Base-by-base conservation (phyloP, 2,329 filamentous ascomycete species). In the Coccinonectria pachysandricola region DNA sequence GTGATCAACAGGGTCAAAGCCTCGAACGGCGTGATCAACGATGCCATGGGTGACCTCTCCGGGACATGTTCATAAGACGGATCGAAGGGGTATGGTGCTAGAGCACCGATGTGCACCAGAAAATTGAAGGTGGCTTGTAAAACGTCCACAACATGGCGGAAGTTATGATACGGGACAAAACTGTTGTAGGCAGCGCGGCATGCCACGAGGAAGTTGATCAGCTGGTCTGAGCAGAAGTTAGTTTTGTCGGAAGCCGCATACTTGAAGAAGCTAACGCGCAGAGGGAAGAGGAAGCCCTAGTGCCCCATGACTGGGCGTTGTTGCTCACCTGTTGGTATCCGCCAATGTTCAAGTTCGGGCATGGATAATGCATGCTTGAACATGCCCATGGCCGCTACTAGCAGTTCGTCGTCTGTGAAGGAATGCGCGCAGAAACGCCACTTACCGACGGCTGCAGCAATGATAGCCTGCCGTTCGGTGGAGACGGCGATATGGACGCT, bases 81-180 rank as follows among this genome's bases (percentile, higher is more conserved):
- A 3, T 52, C 49, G 4, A 70, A 20, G 11, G 49, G 71, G 54
- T 81, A 91, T 5, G 71, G 68, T 9, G 80, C 80, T 25, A 92
- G 61, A 17, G 75, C 74, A 30, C 84, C 82, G 26, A 94, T 77
- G 37, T 75, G 74, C 29, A 95, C 66, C 5, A 96, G 71, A 49
- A 95, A 94, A 58, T 80, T 77, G 53, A 95, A 96, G 4, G 86
- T 75, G 2, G 88, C 92, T 54, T 96, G 88, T 27, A 96, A 66
- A 15, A 98, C 91, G 55, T 98, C 91, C 35, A 95, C 79, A 12
- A 94, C 91, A 56, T 98, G 91, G 28, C 88, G 81, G 53, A 96
- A 98, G 57, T 98, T 98, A 63, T 98, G 91, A 49, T 96, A 98
- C 12, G 88, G 82, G 18, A 95, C 86, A 53, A 94, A 94, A 32